A percentile compares a stretch with the other conserved stretches of the same genome.
Evolutionary conservation across 805 yeast genomes (phyloP).

Genomic region (Middelhovenomyces tepae): DNA sequence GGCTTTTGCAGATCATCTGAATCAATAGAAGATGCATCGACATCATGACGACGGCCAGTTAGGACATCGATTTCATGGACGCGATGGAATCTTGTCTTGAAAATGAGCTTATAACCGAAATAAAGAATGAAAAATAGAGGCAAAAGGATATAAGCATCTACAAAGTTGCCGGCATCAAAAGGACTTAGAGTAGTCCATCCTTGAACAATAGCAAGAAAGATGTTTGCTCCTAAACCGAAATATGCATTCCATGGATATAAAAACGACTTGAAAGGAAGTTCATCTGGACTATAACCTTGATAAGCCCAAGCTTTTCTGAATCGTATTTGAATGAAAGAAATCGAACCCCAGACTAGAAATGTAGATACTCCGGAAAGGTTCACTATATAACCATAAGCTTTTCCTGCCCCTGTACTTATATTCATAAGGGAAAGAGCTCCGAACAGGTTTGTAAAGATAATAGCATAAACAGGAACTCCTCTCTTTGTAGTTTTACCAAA

Average conservation of each 20-base stretch:
- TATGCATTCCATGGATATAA: conserved; percentile 45
- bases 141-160: conserved; percentile 55
- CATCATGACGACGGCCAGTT: conserved; percentile 35
- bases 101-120: conserved; percentile 29
- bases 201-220: conserved; percentile 50
- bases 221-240: conserved; percentile 40
- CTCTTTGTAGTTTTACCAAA: conserved; percentile 42
- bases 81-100: conserved; percentile 33
- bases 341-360: conserved; percentile 59
- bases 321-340: conserved; percentile 47
- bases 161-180: conserved; percentile 44
- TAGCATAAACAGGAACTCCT: conserved; percentile 61
- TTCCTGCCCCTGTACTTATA: conserved; percentile 48
- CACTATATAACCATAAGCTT: conserved; percentile 52
- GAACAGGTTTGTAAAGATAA: conserved; percentile 43
- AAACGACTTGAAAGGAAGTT: conserved; percentile 46
- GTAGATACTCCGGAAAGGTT: conserved; percentile 59
- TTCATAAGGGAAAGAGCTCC: conserved; percentile 52
- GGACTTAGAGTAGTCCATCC: conserved; percentile 61
- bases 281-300: conserved; percentile 35
- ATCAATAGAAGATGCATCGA: conserved; percentile 7
- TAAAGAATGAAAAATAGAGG: conserved; percentile 46
- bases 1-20: not conserved
- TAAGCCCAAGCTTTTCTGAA: conserved; percentile 42
- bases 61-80: conserved; percentile 34